Evolutionary conservation across 768 basidiomycete genomes (phyloP).

Genomic region (Xanthoconium stramineum): DNA sequence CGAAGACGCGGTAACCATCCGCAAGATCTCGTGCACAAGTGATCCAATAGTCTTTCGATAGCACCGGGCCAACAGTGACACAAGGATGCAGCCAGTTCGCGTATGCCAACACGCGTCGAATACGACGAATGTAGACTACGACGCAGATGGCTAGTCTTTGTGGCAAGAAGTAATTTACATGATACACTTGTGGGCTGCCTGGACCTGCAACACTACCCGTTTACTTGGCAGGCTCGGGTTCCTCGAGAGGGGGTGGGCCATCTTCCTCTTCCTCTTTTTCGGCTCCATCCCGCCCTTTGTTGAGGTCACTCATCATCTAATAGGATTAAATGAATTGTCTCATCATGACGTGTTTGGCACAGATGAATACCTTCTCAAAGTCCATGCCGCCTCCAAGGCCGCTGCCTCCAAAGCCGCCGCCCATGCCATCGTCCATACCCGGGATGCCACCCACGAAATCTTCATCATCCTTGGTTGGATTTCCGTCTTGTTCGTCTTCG

Average conservation of each 20-base stretch:
- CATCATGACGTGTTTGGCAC: slow-evolving; percentile 1
- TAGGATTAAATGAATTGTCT: slow-evolving; percentile 6
- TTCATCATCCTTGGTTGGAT: slow-evolving; percentile 38
- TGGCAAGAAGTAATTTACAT: slow-evolving; percentile 15
- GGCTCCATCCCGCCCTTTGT: too few relatives aligned
- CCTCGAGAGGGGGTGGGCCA: slow-evolving; percentile 80
- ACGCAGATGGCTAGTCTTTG: slow-evolving; percentile 4
- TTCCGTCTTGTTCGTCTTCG: slow-evolving; percentile 91
- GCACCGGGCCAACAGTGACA: too few relatives aligned
- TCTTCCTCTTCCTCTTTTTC: slow-evolving; percentile 23
- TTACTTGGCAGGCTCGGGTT: slow-evolving; percentile 39
- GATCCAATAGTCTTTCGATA: not conserved
- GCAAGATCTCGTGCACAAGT: not conserved
- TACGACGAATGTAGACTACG: not conserved
- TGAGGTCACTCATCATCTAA: slow-evolving; percentile 41
- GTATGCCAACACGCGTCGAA: too few relatives aligned
- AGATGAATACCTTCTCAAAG: slow-evolving; percentile 51
- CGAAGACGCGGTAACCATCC: too few relatives aligned
- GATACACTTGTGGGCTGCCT: slow-evolving; percentile 3
- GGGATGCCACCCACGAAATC: slow-evolving; percentile 29
- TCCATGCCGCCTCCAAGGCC: slow-evolving; percentile 31
- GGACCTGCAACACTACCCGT: not conserved
- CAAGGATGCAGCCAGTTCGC: too few relatives aligned
- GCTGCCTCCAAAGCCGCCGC: slow-evolving; percentile 4
- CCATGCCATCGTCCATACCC: slow-evolving; percentile 34